Evolutionary conservation across 208 protist species (phyloP), one percentile per base, ranked within the genome.

Genomic region (Crithidia expoeki): DNA sequence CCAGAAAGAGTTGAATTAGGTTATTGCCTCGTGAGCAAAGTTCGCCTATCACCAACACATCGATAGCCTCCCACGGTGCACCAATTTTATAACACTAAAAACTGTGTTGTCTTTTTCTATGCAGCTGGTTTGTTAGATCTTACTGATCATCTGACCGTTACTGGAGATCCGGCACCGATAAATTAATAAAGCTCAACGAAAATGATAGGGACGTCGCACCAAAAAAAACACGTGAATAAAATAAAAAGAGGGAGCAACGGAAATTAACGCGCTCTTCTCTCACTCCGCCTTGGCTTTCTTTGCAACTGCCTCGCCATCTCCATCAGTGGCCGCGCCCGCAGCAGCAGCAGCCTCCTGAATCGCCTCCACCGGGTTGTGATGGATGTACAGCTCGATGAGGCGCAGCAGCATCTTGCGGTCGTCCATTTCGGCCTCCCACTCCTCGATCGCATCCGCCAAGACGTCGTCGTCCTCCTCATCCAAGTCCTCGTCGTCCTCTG

Each of bases 351-450:
- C n/a, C n/a, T 83, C 72, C 44, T 80, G 76, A 28, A 72, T 47
- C 17, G 72, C 62, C 40, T 79, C 44, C 16, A 79, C 61, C 4
- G 75, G 63, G 59, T 77, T 53, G 60, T 72, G 27, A 62, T 80
- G 75, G 55, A 80, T 56, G 60, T 72, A 67, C 11, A 80, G 58
- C 28, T 84, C 79, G 17, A 89, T 65, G 27, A 81, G 49, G 12
- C 68, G 46, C 38, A 94, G 61, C 46, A 94, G 72, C 68, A 76
- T 67, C 73, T 82, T 76, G 57, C 89, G 89, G 70, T 94, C 86
- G 7, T 82, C 76, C 79, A 91, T 86, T 60, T 94, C 89, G 19
- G 65, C 71, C 68, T 93, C 80, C 87, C 89, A 94, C 49, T 87
- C 76, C 7, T 86, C 84, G 16, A 78, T 58, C 12, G 76, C 82